A percentile compares a stretch with the other conserved stretches of the same genome.
Conservation (phyloP, 1,284 basidiomycete genomes). For the Boletus hoseneyae region DNA sequence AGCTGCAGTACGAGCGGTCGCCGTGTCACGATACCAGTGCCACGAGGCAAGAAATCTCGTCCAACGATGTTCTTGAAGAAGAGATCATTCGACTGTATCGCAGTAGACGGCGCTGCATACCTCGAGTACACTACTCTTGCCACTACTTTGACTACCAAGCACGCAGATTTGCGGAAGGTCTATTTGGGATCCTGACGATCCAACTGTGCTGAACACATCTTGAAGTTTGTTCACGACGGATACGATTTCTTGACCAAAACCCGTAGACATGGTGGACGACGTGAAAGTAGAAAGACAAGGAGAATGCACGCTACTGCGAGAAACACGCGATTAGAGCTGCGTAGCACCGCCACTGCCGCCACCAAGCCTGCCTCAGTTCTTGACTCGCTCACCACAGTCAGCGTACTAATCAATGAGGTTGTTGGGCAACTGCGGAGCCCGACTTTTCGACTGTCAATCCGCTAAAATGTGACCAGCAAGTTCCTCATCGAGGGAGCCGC, state of each 20-base stretch:
- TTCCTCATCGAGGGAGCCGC: constrained; percentile 1
- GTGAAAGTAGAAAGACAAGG: constrained; percentile 19
- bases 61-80: constrained; percentile 89
- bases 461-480: not conserved
- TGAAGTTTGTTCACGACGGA: constrained; percentile 79
- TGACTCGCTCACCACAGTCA: not conserved
- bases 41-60: constrained; percentile 94
- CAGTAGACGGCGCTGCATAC: constrained; percentile 38
- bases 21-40: constrained; percentile 96
- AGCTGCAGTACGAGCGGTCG: constrained; percentile 94
- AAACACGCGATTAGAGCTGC: constrained; percentile 28
- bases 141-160: constrained; percentile 81
- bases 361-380: too few relatives aligned
- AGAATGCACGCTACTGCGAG: constrained; percentile 4
- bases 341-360: constrained; percentile 27
- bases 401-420: not conserved
- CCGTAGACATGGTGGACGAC: constrained; percentile 48
- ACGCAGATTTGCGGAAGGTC: constrained; percentile 87
- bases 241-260: constrained; percentile 76
- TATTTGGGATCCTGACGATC: constrained; percentile 69
- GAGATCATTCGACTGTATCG: constrained; percentile 1
- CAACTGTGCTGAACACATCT: constrained; percentile 82
- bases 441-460: not conserved
- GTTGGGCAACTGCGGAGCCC: not conserved
- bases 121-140: constrained; percentile 85